Conservation (phyloP, 371 early-diverging fungal species). For the Mortierella polycephala region DNA sequence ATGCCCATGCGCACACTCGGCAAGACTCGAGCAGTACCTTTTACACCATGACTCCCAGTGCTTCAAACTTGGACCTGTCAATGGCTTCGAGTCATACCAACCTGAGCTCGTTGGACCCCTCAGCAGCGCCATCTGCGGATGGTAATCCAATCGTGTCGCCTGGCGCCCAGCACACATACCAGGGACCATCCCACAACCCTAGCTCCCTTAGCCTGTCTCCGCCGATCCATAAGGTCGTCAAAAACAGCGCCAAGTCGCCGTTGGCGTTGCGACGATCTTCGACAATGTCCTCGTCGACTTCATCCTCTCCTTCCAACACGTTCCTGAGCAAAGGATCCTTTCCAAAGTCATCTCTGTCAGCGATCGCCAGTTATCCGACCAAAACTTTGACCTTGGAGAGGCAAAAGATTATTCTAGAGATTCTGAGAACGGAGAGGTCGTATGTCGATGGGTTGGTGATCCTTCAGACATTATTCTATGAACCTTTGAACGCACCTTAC, state of each 20-base stretch:
- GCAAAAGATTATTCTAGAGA: conserved; percentile 72
- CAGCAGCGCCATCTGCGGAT: neutral
- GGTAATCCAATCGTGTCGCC: neutral
- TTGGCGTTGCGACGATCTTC: conserved; percentile 39
- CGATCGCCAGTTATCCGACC: conserved; percentile 20
- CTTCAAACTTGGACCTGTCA: conserved; percentile 39
- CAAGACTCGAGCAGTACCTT: conserved; percentile 36
- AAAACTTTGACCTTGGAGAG: conserved; percentile 56
- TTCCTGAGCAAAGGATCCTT: conserved; percentile 26
- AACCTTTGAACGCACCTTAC: conserved; percentile 53
- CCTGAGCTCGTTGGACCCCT: conserved; percentile 11
- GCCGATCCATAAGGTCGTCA: conserved; percentile 32
- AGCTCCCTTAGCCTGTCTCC: conserved; percentile 3
- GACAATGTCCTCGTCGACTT: conserved; percentile 21
- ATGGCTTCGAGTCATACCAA: conserved; percentile 13
- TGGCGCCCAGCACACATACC: neutral
- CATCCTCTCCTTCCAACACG: conserved; percentile 29
- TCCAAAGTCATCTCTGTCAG: conserved; percentile 37
- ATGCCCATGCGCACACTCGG: conserved; percentile 22
- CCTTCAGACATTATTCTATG: conserved; percentile 61
- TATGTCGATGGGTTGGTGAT: conserved; percentile 78
- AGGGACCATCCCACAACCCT: conserved; percentile 4
- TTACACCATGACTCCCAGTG: conserved; percentile 45
- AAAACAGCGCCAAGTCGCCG: conserved; percentile 36
- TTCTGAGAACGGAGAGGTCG: conserved; percentile 78